Percentiles rank a stretch among this genome's conserved stretches.
These are phyloP conservation scores for Pyrenophora teres DNA, from an alignment of 2,329 filamentous ascomycete species.

Conservation along the genomic window DNA sequence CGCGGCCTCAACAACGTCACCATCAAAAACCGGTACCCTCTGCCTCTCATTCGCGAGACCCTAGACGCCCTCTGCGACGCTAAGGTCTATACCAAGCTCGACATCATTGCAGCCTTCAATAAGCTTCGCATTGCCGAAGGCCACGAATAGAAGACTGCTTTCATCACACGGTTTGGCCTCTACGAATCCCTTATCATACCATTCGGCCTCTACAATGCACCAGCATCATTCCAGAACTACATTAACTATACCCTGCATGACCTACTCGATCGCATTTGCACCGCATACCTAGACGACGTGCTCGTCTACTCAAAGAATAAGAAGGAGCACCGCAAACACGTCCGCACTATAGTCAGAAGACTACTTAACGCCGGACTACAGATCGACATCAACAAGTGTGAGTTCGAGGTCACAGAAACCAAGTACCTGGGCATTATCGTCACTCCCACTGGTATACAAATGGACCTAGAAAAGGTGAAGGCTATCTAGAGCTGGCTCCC, in stretches of 20 bases:
- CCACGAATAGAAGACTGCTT: not conserved
- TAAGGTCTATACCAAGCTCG: no score
- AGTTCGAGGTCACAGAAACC: not conserved
- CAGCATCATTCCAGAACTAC: not conserved
- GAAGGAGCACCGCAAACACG: not conserved
- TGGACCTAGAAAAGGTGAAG: not conserved
- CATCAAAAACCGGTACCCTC: no score
- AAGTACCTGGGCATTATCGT: not conserved
- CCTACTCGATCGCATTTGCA: not conserved
- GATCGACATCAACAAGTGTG: not conserved
- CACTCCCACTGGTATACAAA: not conserved
- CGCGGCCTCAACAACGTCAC: no score
- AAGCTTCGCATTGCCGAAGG: not conserved
- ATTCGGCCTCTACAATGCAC: not conserved
- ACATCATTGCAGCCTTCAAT: slow-evolving; percentile 1
- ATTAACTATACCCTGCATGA: not conserved
- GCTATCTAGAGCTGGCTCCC: not conserved
- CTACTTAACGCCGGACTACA: not conserved
- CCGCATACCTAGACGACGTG: not conserved
- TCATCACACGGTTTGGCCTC: not conserved
- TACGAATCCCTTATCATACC: not conserved
- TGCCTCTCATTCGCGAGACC: no score
- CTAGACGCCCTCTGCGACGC: no score
- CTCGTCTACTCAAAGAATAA: not conserved
- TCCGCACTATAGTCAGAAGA: not conserved